Evolutionary conservation across 192 early-diverging fungal species (phyloP).

Genomic region (Coemansia sp.): DNA sequence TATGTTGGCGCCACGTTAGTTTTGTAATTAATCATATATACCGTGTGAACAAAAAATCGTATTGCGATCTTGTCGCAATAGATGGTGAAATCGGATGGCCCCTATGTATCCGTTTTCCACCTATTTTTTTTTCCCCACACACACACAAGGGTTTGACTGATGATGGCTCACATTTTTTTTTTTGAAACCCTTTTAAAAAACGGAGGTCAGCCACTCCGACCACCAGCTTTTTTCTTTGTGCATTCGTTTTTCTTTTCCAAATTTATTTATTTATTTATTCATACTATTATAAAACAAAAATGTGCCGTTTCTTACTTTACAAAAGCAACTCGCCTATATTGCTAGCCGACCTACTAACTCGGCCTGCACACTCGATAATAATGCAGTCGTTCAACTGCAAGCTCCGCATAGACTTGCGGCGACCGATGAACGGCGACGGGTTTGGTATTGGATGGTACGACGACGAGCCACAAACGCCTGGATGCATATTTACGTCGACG

Average conservation of each 20-base stretch:
- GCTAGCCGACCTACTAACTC: constrained; percentile 70
- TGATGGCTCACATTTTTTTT: neutral
- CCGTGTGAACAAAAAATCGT: neutral
- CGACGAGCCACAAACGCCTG: constrained; percentile 61
- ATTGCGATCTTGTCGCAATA: neutral
- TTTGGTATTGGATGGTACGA: constrained; percentile 78
- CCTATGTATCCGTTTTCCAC: neutral
- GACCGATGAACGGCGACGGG: constrained; percentile 77
- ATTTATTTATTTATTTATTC: neutral
- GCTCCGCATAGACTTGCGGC: constrained; percentile 61
- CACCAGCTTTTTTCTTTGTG: neutral
- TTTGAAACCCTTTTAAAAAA: neutral
- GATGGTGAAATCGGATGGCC: neutral
- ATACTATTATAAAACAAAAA: neutral
- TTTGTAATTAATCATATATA: neutral
- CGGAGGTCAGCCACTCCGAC: neutral
- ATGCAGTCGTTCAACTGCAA: constrained; percentile 78
- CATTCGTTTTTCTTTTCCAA: neutral
- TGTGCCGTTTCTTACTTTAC: constrained; percentile 76
- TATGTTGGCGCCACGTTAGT: constrained; percentile 7
- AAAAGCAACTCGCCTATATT: constrained; percentile 75
- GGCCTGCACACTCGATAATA: constrained; percentile 76
- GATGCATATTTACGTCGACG: constrained; percentile 79
- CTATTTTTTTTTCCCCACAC: constrained; percentile 1
- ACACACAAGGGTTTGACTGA: neutral